Percentiles rank a stretch among this genome's conserved stretches.
These are phyloP conservation scores for Exophiala mesophila DNA, from an alignment of 2,329 filamentous ascomycete genomes.

Conservation along the genomic window DNA sequence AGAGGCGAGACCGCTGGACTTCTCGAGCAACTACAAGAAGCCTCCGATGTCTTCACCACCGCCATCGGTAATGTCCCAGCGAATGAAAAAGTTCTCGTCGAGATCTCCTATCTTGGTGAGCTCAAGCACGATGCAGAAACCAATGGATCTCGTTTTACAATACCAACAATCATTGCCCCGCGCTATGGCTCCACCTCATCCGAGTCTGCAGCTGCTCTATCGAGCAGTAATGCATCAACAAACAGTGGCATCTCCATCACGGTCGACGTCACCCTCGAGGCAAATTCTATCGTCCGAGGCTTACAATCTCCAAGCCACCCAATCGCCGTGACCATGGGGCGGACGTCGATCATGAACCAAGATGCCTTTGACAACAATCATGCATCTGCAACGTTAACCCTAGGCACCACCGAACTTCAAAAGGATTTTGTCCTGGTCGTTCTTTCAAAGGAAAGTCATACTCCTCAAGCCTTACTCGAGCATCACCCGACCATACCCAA, in stretches of 20 bases:
- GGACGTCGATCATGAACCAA: constrained; percentile 44
- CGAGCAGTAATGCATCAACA: constrained; percentile 8
- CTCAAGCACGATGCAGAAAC: constrained; percentile 66
- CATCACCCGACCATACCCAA: constrained; percentile 56
- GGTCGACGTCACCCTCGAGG: constrained; percentile 57
- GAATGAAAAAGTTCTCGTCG: constrained; percentile 52
- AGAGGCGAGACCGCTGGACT: constrained; percentile 60
- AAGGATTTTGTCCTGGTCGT: constrained; percentile 65
- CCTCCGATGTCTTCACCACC: constrained; percentile 64
- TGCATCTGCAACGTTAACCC: constrained; percentile 58
- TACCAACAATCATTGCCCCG: constrained; percentile 63
- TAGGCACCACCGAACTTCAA: constrained; percentile 51
- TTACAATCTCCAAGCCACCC: constrained; percentile 65
- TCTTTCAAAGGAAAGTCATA: constrained; percentile 54
- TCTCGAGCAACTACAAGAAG: constrained; percentile 56
- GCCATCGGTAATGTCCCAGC: constrained; percentile 64
- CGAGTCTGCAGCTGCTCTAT: constrained; percentile 5
- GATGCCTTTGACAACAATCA: constrained; percentile 50
- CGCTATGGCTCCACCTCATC: constrained; percentile 50
- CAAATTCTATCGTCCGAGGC: constrained; percentile 53
- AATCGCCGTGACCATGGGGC: constrained; percentile 61
- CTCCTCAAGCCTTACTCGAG: constrained; percentile 63
- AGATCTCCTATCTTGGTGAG: constrained; percentile 64
- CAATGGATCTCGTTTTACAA: constrained; percentile 64
- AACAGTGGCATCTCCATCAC: constrained; percentile 49